A percentile compares a stretch with the other conserved stretches of the same genome.
These are phyloP conservation scores for Pleurotus tuber-regium DNA, from an alignment of 768 basidiomycete species.

Conservation along the genomic window DNA sequence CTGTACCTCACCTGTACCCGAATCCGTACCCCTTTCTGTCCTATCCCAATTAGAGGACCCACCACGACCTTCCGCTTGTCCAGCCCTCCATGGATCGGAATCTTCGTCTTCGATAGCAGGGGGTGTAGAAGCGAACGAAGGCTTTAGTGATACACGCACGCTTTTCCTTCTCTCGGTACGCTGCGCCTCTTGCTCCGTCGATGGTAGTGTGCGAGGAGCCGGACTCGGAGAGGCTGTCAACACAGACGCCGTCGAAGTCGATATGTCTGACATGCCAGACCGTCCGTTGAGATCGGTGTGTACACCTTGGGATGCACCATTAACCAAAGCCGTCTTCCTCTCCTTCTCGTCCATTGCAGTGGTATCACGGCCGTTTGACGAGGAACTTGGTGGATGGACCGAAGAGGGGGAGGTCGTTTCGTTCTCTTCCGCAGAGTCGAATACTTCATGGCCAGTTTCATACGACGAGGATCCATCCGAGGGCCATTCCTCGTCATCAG, in stretches of 20 bases:
- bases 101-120: conserved; percentile 59
- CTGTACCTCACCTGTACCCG: conserved; percentile 9
- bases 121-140: conserved; percentile 73
- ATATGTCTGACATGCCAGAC: not conserved
- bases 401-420: too few species aligned
- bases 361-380: too few species aligned
- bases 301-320: too few species aligned
- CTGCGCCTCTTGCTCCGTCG: conserved; percentile 13
- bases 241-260: not conserved
- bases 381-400: too few species aligned
- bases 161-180: conserved; percentile 54
- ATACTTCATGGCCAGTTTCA: conserved; percentile 60
- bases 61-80: too few species aligned
- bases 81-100: too few species aligned
- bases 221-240: not conserved
- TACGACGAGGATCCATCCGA: conserved; percentile 50
- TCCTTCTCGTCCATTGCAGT: too few species aligned
- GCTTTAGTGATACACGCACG: conserved; percentile 74
- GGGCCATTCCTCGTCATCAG: conserved; percentile 30
- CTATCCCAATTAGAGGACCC: conserved; percentile 28
- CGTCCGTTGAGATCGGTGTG: not conserved
- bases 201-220: conserved; percentile 6
- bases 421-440: conserved; percentile 38
- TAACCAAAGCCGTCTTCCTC: too few species aligned
- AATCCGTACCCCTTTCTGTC: conserved; percentile 17